Conservation (phyloP, 164 flowering plant genomes). For the Cinnamomum chago region DNA sequence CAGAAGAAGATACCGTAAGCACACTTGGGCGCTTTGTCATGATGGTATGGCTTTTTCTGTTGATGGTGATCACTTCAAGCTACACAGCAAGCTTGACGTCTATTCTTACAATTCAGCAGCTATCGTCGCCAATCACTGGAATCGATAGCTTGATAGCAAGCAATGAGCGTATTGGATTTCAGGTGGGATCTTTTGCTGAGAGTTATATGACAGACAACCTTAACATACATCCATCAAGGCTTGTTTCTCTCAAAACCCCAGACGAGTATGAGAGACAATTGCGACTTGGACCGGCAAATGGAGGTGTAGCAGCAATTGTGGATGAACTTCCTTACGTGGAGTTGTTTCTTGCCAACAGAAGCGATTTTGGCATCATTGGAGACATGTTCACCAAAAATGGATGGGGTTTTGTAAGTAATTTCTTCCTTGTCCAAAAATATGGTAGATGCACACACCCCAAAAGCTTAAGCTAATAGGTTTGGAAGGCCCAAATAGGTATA, state of each 20-base stretch:
- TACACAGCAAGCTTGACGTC: constrained; percentile 88
- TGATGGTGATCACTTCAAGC: constrained; percentile 70
- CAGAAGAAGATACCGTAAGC: constrained; percentile 70
- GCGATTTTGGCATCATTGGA: constrained; percentile 58
- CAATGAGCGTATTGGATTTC: constrained; percentile 60
- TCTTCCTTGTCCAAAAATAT: too few species aligned
- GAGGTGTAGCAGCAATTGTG: constrained; percentile 75
- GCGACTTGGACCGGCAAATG: constrained; percentile 43
- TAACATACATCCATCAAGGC: constrained; percentile 41
- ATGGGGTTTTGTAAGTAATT: constrained; percentile 86
- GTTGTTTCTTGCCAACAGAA: constrained; percentile 43
- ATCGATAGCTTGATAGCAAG: constrained; percentile 62
- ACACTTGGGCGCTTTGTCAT: constrained; percentile 63
- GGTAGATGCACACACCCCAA: background rate
- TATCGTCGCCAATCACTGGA: constrained; percentile 65
- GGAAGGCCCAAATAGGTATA: too few species aligned
- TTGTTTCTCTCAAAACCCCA: constrained; percentile 38
- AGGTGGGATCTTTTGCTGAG: constrained; percentile 68
- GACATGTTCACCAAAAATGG: constrained; percentile 63
- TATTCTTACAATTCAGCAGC: constrained; percentile 72
- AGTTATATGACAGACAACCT: constrained; percentile 47
- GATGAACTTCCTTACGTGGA: constrained; percentile 82
- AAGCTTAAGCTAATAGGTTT: too few species aligned
- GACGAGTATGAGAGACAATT: constrained; percentile 61
- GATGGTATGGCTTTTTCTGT: constrained; percentile 75